Percentiles rank a stretch among this genome's conserved stretches.
phyloP scores from a whole-genome alignment of 148 eudicot genomes.

The Camellia japonica region DNA sequence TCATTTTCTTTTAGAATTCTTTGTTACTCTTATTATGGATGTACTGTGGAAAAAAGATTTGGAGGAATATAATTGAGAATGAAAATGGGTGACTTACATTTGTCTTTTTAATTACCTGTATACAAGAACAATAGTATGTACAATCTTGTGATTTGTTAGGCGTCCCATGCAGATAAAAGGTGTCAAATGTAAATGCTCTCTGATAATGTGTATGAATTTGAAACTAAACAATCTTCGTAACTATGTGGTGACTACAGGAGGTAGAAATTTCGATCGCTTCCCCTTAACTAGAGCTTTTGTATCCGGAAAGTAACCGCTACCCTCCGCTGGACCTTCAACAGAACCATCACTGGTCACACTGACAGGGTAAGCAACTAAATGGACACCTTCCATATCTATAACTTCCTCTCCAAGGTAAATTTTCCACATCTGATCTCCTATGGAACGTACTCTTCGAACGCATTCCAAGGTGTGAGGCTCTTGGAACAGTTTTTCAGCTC shows the following conservation, averaged over 20 bases:
- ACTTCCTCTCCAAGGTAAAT: slow-evolving; percentile 61
- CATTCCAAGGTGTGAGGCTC: slow-evolving; percentile 67
- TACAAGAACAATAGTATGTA: neutral
- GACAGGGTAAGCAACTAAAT: slow-evolving; percentile 75
- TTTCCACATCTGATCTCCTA: slow-evolving; percentile 77
- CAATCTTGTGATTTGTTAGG: neutral
- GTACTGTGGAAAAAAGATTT: neutral
- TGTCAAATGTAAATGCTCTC: neutral
- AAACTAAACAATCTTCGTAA: neutral
- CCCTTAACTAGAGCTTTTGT: slow-evolving; percentile 69
- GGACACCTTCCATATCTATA: slow-evolving; percentile 79
- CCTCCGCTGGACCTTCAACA: slow-evolving; percentile 44
- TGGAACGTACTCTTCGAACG: slow-evolving; percentile 40
- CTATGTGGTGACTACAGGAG: slow-evolving; percentile 78
- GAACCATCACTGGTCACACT: slow-evolving; percentile 48
- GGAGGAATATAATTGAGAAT: neutral
- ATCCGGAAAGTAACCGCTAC: slow-evolving; percentile 59
- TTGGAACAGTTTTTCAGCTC: slow-evolving; percentile 40
- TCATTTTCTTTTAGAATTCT: neutral
- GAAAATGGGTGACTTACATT: neutral
- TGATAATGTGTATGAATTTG: neutral
- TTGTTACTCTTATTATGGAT: neutral
- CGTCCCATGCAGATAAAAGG: neutral
- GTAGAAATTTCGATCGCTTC: slow-evolving; percentile 68
- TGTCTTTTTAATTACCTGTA: neutral